Conservation (phyloP, 768 basidiomycete species). For the Mycena albidolilacea region DNA sequence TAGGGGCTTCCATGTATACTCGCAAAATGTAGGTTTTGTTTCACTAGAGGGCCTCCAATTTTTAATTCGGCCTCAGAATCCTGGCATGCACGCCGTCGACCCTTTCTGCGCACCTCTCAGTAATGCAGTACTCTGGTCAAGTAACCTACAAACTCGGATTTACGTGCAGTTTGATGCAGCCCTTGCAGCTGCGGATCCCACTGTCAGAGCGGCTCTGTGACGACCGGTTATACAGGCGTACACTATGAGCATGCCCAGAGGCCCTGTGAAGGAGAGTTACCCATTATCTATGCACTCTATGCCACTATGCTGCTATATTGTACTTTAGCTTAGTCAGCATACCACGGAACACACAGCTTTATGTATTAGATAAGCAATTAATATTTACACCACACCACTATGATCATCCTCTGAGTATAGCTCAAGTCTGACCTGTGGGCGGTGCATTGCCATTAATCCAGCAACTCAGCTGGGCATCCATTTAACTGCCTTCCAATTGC, state of each 20-base stretch:
- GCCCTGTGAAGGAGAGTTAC: too few relatives aligned
- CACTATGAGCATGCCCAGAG: too few relatives aligned
- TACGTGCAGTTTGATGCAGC: not conserved
- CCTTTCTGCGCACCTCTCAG: not conserved
- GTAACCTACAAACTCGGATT: not conserved
- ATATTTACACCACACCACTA: not conserved
- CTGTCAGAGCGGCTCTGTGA: too few relatives aligned
- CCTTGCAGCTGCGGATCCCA: not conserved
- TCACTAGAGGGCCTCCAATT: not conserved
- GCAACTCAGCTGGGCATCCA: too few relatives aligned
- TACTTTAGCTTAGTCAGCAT: too few relatives aligned
- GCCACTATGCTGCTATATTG: too few relatives aligned
- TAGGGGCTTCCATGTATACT: not conserved
- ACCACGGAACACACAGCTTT: too few relatives aligned
- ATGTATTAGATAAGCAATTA: conserved; percentile 2
- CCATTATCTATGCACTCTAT: too few relatives aligned
- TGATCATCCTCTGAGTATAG: not conserved
- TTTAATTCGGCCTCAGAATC: not conserved
- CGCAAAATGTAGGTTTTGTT: not conserved
- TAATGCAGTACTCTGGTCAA: not conserved
- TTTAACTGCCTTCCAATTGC: too few relatives aligned
- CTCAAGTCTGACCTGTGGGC: conserved; percentile 11
- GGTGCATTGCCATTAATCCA: not conserved
- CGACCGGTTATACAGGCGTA: too few relatives aligned
- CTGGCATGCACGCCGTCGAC: not conserved